Evolutionary conservation across 2,329 filamentous ascomycete genomes (phyloP).

Genomic region (Aureobasidium mangrovei): DNA sequence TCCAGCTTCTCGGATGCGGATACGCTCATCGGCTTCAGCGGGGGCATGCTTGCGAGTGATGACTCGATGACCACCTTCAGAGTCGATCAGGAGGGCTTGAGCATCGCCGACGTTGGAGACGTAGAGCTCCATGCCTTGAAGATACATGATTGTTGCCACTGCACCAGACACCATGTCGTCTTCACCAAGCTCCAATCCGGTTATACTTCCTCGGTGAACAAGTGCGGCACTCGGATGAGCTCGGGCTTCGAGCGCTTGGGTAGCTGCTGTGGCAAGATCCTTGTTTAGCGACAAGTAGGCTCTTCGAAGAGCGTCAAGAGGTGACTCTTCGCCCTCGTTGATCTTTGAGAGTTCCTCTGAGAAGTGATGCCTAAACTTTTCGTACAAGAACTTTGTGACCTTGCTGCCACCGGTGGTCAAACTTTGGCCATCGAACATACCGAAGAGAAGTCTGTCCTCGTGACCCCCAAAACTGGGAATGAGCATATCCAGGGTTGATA

Average conservation of each 20-base stretch:
- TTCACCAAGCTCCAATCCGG: slow-evolving; percentile 70
- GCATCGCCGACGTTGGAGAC: slow-evolving; percentile 94
- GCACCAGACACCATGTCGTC: slow-evolving; percentile 86
- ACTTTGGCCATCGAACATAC: slow-evolving; percentile 94
- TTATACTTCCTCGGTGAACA: slow-evolving; percentile 61
- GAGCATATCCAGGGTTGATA: slow-evolving; percentile 92
- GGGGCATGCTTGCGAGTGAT: slow-evolving; percentile 91
- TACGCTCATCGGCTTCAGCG: slow-evolving; percentile 71
- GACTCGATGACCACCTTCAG: slow-evolving; percentile 72
- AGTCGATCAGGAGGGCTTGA: slow-evolving; percentile 89
- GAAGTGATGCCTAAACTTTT: slow-evolving; percentile 86
- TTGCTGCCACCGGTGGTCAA: slow-evolving; percentile 84
- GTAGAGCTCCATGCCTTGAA: slow-evolving; percentile 82
- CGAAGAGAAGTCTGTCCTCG: slow-evolving; percentile 81
- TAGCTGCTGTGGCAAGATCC: slow-evolving; percentile 77
- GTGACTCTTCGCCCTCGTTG: slow-evolving; percentile 56
- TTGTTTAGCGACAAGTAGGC: slow-evolving; percentile 89
- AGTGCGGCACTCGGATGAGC: slow-evolving; percentile 40
- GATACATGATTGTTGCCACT: slow-evolving; percentile 83
- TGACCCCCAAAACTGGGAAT: slow-evolving; percentile 85
- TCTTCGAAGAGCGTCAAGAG: slow-evolving; percentile 72
- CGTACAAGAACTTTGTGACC: slow-evolving; percentile 91
- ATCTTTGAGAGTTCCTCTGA: slow-evolving; percentile 69
- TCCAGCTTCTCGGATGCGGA: slow-evolving; percentile 85
- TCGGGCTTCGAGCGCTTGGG: slow-evolving; percentile 69